These are phyloP conservation scores for Kodamaea hsintzibuensis DNA, from an alignment of 805 yeast genomes.

Conservation along the genomic window DNA sequence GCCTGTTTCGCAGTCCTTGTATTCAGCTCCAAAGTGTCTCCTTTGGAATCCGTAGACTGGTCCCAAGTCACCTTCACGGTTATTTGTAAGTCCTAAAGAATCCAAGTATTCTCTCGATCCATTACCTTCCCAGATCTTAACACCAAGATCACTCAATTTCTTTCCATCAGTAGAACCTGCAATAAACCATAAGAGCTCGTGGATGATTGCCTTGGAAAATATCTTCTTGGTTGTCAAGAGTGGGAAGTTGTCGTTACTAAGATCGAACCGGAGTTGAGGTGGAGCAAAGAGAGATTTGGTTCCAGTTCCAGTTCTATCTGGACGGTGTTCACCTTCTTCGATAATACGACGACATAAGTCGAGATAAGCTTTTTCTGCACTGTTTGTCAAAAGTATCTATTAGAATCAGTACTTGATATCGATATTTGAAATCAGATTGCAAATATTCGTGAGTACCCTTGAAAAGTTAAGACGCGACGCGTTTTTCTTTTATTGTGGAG, in stretches of 20 bases:
- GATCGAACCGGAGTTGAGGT: slow-evolving; percentile 84
- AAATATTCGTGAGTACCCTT: no score
- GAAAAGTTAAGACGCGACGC: no score
- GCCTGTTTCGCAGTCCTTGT: slow-evolving; percentile 81
- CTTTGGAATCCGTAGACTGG: slow-evolving; percentile 99
- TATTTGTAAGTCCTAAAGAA: slow-evolving; percentile 70
- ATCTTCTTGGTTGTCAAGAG: slow-evolving; percentile 90
- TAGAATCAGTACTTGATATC: background rate
- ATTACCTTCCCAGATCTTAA: slow-evolving; percentile 99
- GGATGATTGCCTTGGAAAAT: slow-evolving; percentile 82
- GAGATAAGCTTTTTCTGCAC: slow-evolving; percentile 75
- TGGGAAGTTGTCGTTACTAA: slow-evolving; percentile 76
- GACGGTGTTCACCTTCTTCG: slow-evolving; percentile 82
- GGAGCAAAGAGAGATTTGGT: slow-evolving; percentile 91
- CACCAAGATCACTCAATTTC: slow-evolving; percentile 74
- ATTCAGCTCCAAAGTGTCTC: slow-evolving; percentile 98
- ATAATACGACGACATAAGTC: slow-evolving; percentile 79
- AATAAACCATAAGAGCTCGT: slow-evolving; percentile 92
- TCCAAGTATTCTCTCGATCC: slow-evolving; percentile 92
- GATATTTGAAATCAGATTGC: background rate
- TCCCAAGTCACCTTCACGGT: slow-evolving; percentile 93
- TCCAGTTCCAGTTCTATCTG: slow-evolving; percentile 98
- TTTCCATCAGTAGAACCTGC: slow-evolving; percentile 89
- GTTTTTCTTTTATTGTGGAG: no score
- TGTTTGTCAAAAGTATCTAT: background rate